phyloP scores from a whole-genome alignment of 2,329 filamentous ascomycete species.

The Fusarium hainanense region DNA sequence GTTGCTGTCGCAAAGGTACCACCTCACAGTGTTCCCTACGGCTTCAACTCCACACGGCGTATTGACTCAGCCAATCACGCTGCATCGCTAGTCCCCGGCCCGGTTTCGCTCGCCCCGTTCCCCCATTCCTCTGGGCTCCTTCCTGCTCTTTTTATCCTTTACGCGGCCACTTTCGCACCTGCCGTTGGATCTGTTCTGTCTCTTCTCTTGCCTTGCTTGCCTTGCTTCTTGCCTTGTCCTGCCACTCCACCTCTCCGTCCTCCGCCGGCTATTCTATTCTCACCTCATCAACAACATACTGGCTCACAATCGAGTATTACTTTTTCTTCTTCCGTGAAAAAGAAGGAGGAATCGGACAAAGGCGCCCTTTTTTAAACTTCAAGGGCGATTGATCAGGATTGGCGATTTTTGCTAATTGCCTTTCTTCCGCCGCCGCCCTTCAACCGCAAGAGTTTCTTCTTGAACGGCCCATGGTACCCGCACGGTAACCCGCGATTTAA shows the following conservation, averaged over 20 bases:
- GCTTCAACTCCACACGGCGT: slow-evolving; percentile 15
- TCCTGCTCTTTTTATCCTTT: slow-evolving; percentile 37
- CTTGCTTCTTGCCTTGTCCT: slow-evolving; percentile 28
- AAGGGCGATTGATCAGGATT: slow-evolving; percentile 27
- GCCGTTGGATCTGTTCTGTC: slow-evolving; percentile 27
- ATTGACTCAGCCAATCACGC: slow-evolving; percentile 18
- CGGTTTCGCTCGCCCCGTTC: slow-evolving; percentile 32
- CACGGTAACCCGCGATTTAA: slow-evolving; percentile 44
- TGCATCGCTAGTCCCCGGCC: slow-evolving; percentile 17
- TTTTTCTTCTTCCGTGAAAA: slow-evolving; percentile 21
- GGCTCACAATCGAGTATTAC: slow-evolving; percentile 26
- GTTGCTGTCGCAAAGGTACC: slow-evolving; percentile 35
- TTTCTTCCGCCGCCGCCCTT: slow-evolving; percentile 31
- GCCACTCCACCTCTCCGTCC: slow-evolving; percentile 39
- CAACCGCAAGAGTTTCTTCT: slow-evolving; percentile 33
- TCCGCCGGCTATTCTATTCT: slow-evolving; percentile 39
- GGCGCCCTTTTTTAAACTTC: neutral
- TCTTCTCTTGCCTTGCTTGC: slow-evolving; percentile 30
- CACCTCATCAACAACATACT: slow-evolving; percentile 33
- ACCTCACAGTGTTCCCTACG: slow-evolving; percentile 43
- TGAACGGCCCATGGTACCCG: slow-evolving; percentile 44
- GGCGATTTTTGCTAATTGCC: slow-evolving; percentile 30
- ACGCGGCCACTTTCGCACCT: slow-evolving; percentile 38
- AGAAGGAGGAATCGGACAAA: slow-evolving; percentile 2
- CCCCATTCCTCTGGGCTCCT: slow-evolving; percentile 35